Evolutionary conservation across 2,329 filamentous ascomycete genomes (phyloP).

Genomic region (Fusarium graminum): DNA sequence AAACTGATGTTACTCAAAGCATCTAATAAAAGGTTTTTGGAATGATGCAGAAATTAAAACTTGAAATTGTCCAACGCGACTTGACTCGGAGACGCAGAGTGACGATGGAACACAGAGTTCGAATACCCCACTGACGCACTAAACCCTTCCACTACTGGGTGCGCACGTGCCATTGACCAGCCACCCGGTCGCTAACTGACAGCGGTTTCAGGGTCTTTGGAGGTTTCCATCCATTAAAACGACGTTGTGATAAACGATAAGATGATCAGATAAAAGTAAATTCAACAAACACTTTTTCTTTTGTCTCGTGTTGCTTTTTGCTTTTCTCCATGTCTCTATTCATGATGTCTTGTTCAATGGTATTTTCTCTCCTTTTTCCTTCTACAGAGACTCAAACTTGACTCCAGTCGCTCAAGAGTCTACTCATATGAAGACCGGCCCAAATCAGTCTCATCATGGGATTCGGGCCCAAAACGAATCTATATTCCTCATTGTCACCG

Average conservation of each 20-base stretch:
- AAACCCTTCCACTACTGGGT: conserved; percentile 35
- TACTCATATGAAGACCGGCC: too few relatives aligned
- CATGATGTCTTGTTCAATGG: too few relatives aligned
- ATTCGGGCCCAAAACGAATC: too few relatives aligned
- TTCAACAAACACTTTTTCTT: background rate
- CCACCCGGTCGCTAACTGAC: conserved; percentile 26
- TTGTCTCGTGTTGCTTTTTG: background rate
- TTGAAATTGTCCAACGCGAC: conserved; percentile 31
- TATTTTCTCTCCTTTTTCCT: too few relatives aligned
- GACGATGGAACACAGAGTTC: conserved; percentile 45
- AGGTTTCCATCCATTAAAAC: conserved; percentile 10
- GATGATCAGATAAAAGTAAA: conserved; percentile 41
- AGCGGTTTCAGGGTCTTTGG: conserved; percentile 35
- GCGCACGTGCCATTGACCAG: conserved; percentile 44
- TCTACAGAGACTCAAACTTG: background rate
- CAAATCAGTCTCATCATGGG: too few relatives aligned
- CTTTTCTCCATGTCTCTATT: too few relatives aligned
- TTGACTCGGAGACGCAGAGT: conserved; percentile 34
- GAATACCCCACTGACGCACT: conserved; percentile 40
- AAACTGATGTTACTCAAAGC: conserved; percentile 20
- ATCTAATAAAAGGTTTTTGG: conserved; percentile 14
- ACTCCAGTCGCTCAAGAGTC: too few relatives aligned
- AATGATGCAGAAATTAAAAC: conserved; percentile 19
- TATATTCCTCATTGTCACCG: too few relatives aligned
- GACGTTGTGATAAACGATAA: conserved; percentile 28